A percentile compares a stretch with the other conserved stretches of the same genome.
Evolutionary conservation across 1,284 basidiomycete genomes (phyloP).

Genomic region (Exobasidium cylindrosporum): DNA sequence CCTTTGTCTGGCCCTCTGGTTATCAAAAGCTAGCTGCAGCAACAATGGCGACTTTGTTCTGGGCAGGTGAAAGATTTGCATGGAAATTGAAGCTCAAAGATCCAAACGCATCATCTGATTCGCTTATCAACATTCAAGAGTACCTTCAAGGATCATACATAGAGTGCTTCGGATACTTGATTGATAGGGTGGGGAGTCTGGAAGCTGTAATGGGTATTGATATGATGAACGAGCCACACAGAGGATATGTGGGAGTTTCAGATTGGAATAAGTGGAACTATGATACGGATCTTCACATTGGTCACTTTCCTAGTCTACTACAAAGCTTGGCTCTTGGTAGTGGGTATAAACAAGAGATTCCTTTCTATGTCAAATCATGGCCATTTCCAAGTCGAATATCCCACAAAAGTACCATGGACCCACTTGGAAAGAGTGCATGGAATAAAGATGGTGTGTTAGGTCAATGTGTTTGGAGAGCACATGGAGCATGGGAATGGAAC

Average conservation of each 20-base stretch:
- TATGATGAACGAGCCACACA: conserved; percentile 90
- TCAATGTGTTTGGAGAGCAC: conserved; percentile 78
- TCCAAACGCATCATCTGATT: background rate
- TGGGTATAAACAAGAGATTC: conserved; percentile 57
- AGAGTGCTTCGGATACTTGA: conserved; percentile 71
- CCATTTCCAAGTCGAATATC: conserved; percentile 47
- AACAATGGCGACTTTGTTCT: conserved; percentile 57
- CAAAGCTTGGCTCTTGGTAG: conserved; percentile 46
- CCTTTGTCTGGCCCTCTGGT: conserved; percentile 51
- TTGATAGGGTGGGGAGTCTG: conserved; percentile 68
- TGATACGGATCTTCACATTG: conserved; percentile 87
- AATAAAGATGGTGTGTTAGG: conserved; percentile 21
- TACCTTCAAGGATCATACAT: conserved; percentile 82
- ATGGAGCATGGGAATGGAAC: conserved; percentile 92
- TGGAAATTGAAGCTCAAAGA: conserved; percentile 60
- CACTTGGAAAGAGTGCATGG: conserved; percentile 37
- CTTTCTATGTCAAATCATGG: conserved; percentile 58
- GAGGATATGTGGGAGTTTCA: conserved; percentile 79
- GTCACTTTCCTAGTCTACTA: conserved; percentile 61
- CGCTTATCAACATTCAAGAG: conserved; percentile 63
- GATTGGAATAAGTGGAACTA: conserved; percentile 68
- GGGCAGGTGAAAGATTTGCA: conserved; percentile 66
- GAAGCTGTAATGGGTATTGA: conserved; percentile 85
- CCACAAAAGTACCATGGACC: conserved; percentile 37
- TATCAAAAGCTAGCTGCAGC: conserved; percentile 53